A percentile compares a stretch with the other conserved stretches of the same genome.
Conservation (phyloP, 768 basidiomycete species). For the Crucibulum laeve region DNA sequence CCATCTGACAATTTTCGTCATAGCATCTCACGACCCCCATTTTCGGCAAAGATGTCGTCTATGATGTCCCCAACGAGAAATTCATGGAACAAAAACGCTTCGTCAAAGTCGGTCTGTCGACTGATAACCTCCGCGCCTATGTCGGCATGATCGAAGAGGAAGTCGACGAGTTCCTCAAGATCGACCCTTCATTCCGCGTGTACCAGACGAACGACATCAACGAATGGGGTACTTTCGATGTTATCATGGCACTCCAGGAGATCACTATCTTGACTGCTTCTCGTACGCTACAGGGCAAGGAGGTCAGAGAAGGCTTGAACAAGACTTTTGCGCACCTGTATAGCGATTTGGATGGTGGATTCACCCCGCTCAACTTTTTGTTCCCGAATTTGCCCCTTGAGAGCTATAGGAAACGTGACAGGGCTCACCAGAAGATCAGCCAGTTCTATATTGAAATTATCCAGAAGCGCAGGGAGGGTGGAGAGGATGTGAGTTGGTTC, state of each 20-base stretch:
- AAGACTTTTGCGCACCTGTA: constrained; percentile 82
- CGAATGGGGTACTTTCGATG: constrained; percentile 79
- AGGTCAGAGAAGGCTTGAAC: constrained; percentile 77
- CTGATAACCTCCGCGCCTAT: constrained; percentile 87
- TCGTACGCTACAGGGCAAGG: constrained; percentile 88
- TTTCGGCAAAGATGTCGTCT: constrained; percentile 97
- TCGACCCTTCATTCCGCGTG: constrained; percentile 57
- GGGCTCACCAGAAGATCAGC: constrained; percentile 89
- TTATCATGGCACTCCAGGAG: constrained; percentile 69
- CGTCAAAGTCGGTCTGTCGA: constrained; percentile 92
- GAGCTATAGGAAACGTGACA: constrained; percentile 85
- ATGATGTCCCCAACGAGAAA: constrained; percentile 92
- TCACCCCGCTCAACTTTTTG: constrained; percentile 93
- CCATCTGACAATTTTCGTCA: constrained; percentile 1
- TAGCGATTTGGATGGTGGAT: constrained; percentile 90
- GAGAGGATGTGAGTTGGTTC: constrained; percentile 31
- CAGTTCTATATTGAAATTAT: constrained; percentile 91
- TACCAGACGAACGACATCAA: constrained; percentile 64
- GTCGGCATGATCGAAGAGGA: constrained; percentile 77
- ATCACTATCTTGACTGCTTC: constrained; percentile 95
- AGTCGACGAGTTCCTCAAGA: constrained; percentile 64
- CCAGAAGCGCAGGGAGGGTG: constrained; percentile 57
- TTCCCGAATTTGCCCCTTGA: constrained; percentile 92
- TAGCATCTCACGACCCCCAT: constrained; percentile 92
- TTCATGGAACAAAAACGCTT: constrained; percentile 99